Evolutionary conservation across 78 protist species (phyloP), one percentile per base, ranked within the genome.

Genomic region (Dictyostelium intermedium): DNA sequence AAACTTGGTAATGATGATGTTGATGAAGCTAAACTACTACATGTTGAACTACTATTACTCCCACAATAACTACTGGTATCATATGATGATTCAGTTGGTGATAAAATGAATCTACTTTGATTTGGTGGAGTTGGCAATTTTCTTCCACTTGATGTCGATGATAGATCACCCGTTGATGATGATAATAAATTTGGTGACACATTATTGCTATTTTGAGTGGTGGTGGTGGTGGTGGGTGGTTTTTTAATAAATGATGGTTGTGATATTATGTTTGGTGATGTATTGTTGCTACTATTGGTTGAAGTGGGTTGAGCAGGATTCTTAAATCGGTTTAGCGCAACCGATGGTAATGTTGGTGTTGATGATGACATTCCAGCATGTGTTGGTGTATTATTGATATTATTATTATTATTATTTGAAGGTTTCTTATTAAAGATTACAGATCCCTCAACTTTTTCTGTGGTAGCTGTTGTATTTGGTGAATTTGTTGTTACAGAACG

Each of bases 131-230:
- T 32, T 47, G 37, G 47, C 10, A 11, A 16, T 41, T 37, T 77
- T 18, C 25, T 35, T 11, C 43, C 25, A 5, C n/a, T n/a, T n/a
- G n/a, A n/a, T n/a, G n/a, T n/a, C n/a, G 50, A 39, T 77, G 82
- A 47, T 77, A 77, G n/a, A 39, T 77, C 82, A 3, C 82, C 82
- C 39, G 41, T 34, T 43, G 91, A 74, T 47, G 83, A 77, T 35
- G 83, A 76, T 45, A 23, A 56, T 56, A 56, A 39, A 85, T 11
- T 30, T 82, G 86, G 86, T 50, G 79, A 35, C 3, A 39, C 43
- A 39, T 39, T 39, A 39, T 39, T 39, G 4, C 43, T 39, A 39
- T 39, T 39, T 39, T 5, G 43, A 5, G 43, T 39, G 43, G 60
- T 43, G 11, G 56, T 10, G 13, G 74, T 25, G 4, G 37, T 1